Evolutionary conservation across 306 rosid species (phyloP), one percentile per base, ranked within the genome.

Genomic region (Luffa acutangula): DNA sequence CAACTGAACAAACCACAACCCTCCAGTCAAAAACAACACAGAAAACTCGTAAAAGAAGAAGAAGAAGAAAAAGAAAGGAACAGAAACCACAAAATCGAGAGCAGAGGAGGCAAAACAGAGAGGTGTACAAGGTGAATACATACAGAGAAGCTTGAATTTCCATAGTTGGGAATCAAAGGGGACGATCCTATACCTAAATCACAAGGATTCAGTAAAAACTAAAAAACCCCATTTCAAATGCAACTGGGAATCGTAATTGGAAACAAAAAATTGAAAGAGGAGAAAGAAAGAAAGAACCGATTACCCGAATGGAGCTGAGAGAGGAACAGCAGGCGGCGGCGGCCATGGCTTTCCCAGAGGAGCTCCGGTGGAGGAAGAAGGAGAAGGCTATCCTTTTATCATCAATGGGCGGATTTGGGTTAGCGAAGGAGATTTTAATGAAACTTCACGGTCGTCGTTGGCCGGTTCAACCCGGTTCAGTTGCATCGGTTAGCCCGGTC

Each of bases 231-330:
- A 53, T 21, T 73, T 45, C 57, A 70, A 77, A 1, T 0, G 11
- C 21, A 49, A 41, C 9, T 33, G 11, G 11, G 17, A 64, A 45
- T 25, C 46, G 21, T 43, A 49, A n/a, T 73, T 31, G 2, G 49
- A 58, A 42, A 11, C 31, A 45, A 43, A 60, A 37, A 7, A 39
- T 25, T 33, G 14, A 20, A 10, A 42, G 54, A 76, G 8, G 9
- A 63, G 57, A 71, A 46, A 71, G 58, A 71, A 66, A 66, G 49
- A 74, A 87, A 87, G 33, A 75, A 87, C 90, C 90, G 83, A 69
- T 79, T 76, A 65, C 71, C 13, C 81, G 84, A 79, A 60, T 73
- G 51, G 71, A 78, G 62, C 46, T 73, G 82, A 83, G 84, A 43
- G 83, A 85, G 70, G 80, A 67, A 37, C 81, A 79, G 72, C 64